Conservation (phyloP, 2,329 filamentous ascomycete genomes). For the Trichoderma semiorbis region DNA sequence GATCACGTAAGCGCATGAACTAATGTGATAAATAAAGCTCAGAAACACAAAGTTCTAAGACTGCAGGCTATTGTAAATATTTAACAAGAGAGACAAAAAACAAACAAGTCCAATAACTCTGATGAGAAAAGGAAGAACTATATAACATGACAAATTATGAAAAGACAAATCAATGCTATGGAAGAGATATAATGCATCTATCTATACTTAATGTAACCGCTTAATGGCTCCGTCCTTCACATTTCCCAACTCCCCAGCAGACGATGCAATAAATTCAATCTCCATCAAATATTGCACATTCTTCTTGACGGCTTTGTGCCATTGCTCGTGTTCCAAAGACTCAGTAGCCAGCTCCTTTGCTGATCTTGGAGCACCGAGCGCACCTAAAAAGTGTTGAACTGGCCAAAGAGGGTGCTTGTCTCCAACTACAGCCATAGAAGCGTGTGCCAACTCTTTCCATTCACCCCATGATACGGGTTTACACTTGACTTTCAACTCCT, state of each 20-base stretch:
- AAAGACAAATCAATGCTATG: neutral
- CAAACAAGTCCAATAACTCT: neutral
- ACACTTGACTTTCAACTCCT: constrained; percentile 15
- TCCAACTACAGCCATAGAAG: constrained; percentile 17
- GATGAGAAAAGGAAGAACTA: neutral
- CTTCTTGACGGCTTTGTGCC: neutral
- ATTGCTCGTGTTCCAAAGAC: neutral
- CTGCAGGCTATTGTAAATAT: neutral
- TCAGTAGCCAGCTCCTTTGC: neutral
- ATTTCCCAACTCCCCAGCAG: neutral
- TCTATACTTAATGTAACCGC: neutral
- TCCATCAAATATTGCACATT: constrained; percentile 6
- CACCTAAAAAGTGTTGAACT: constrained; percentile 25
- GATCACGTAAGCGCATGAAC: neutral
- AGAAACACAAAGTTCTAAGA: neutral
- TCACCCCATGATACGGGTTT: constrained; percentile 15
- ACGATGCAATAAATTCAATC: constrained; percentile 3
- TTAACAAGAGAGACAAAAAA: neutral
- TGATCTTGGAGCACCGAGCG: neutral
- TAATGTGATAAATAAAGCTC: neutral
- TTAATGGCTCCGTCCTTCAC: neutral
- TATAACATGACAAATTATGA: neutral
- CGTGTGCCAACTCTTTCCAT: constrained; percentile 19
- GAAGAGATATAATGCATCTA: neutral
- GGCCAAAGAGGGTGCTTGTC: constrained; percentile 26